Evolutionary conservation across 176 grass and related monocot species (phyloP).

Genomic region (Urochloa ruziziensis): DNA sequence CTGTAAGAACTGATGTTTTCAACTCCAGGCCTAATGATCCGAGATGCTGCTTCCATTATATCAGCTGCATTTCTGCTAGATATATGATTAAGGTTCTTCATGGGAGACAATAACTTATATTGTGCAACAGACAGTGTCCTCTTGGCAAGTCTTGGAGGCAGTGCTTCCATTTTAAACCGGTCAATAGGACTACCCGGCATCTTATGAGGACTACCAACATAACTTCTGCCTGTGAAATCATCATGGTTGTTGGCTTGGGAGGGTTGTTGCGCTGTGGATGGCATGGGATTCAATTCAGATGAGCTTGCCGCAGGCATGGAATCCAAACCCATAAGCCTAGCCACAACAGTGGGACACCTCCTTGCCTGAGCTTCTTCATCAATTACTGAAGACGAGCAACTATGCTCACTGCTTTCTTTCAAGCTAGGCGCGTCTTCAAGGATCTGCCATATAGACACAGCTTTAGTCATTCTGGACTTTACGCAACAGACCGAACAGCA

Average conservation of each 20-base stretch:
- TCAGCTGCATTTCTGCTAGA: slow-evolving; percentile 71
- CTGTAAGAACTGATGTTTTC: slow-evolving; percentile 27
- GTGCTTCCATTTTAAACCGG: slow-evolving; percentile 70
- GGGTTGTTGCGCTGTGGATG: slow-evolving; percentile 18
- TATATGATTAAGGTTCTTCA: slow-evolving; percentile 50
- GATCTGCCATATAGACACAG: slow-evolving; percentile 41
- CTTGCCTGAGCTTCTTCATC: slow-evolving; percentile 56
- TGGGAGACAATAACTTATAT: slow-evolving; percentile 57
- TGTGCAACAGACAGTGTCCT: slow-evolving; percentile 52
- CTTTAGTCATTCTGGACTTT: background rate
- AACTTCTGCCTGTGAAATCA: slow-evolving; percentile 33
- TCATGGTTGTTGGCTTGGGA: slow-evolving; percentile 24
- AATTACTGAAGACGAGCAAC: slow-evolving; percentile 62
- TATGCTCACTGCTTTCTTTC: slow-evolving; percentile 67
- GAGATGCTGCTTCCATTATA: slow-evolving; percentile 79
- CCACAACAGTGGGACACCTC: slow-evolving; percentile 67
- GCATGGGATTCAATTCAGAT: slow-evolving; percentile 40
- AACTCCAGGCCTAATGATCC: slow-evolving; percentile 60
- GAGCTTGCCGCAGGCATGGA: slow-evolving; percentile 60
- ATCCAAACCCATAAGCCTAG: slow-evolving; percentile 93
- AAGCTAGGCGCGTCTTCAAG: slow-evolving; percentile 62
- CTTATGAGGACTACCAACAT: slow-evolving; percentile 53
- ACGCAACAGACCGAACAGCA: background rate
- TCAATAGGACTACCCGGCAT: slow-evolving; percentile 83
- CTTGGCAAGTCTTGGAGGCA: slow-evolving; percentile 60